These are phyloP conservation scores for Zizania palustris DNA, from an alignment of 202 grass and related monocot species.

Conservation along the genomic window DNA sequence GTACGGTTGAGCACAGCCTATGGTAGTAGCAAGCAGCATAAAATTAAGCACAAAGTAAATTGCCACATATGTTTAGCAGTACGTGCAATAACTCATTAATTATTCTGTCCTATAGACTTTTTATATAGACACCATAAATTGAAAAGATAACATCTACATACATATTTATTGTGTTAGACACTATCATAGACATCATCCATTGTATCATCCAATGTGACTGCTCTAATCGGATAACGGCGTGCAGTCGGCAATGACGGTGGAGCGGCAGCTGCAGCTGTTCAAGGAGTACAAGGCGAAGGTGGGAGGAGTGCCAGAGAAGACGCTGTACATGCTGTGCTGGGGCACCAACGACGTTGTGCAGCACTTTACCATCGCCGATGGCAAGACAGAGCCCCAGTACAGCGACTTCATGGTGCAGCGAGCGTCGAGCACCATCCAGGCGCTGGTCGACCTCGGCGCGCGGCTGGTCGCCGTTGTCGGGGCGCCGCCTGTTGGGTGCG, in stretches of 20 bases:
- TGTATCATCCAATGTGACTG: no score
- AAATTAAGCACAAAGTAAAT: no score
- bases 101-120: no score
- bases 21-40: no score
- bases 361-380: slow-evolving; percentile 42
- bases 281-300: slow-evolving; percentile 55
- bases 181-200: no score
- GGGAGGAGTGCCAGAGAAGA: slow-evolving; percentile 21
- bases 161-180: no score
- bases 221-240: not conserved
- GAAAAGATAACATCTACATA: no score
- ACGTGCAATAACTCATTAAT: no score
- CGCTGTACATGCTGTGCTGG: slow-evolving; percentile 43
- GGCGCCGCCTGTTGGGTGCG: slow-evolving; percentile 55
- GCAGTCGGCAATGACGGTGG: slow-evolving; percentile 53
- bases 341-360: slow-evolving; percentile 66
- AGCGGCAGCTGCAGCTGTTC: slow-evolving; percentile 56
- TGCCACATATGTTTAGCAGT: no score
- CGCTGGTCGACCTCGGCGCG: slow-evolving; percentile 37
- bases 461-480: slow-evolving; percentile 45
- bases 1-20: no score
- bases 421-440: slow-evolving; percentile 20
- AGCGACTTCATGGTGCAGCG: slow-evolving; percentile 29
- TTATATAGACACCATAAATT: no score
- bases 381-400: slow-evolving; percentile 36